Conservation (phyloP, 805 yeast species). For the Nakazawaea laoshanensis region DNA sequence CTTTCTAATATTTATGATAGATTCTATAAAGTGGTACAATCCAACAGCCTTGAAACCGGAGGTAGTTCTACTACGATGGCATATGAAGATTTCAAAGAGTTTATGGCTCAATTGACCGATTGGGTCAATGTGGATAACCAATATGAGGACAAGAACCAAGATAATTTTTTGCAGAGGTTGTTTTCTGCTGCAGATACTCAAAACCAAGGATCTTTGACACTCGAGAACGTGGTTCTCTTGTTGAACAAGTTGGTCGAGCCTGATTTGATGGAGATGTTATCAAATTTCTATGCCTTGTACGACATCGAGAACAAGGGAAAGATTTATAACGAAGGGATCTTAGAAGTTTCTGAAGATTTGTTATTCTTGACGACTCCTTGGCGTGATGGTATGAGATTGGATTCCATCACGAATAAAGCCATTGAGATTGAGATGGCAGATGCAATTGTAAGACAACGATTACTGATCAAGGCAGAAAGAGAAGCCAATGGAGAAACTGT, state of each 20-base stretch:
- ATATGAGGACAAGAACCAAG: constrained; percentile 27
- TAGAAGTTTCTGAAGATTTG: constrained; percentile 82
- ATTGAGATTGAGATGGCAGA: constrained; percentile 66
- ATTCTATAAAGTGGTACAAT: constrained; percentile 61
- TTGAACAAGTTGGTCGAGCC: constrained; percentile 58
- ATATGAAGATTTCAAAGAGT: constrained; percentile 58
- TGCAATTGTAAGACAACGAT: constrained; percentile 35
- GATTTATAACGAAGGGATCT: constrained; percentile 70
- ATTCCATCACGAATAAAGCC: constrained; percentile 50
- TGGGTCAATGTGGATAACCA: constrained; percentile 46
- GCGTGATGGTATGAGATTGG: constrained; percentile 65
- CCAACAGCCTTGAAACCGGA: constrained; percentile 25
- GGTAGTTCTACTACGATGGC: constrained; percentile 40
- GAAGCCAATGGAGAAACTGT: constrained; percentile 22
- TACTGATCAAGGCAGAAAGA: constrained; percentile 20
- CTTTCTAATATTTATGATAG: constrained; percentile 75
- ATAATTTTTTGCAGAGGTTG: constrained; percentile 50
- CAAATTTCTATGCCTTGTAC: constrained; percentile 72
- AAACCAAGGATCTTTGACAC: constrained; percentile 43
- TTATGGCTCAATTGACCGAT: constrained; percentile 73
- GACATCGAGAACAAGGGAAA: constrained; percentile 51
- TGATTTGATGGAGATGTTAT: constrained; percentile 71
- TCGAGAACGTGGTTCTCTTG: constrained; percentile 68
- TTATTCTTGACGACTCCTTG: constrained; percentile 78
- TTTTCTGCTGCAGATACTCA: constrained; percentile 46